Evolutionary conservation across 2,329 filamentous ascomycete genomes (phyloP), one percentile per base, ranked within the genome.

Genomic region (Phaeoacremonium minimum): DNA sequence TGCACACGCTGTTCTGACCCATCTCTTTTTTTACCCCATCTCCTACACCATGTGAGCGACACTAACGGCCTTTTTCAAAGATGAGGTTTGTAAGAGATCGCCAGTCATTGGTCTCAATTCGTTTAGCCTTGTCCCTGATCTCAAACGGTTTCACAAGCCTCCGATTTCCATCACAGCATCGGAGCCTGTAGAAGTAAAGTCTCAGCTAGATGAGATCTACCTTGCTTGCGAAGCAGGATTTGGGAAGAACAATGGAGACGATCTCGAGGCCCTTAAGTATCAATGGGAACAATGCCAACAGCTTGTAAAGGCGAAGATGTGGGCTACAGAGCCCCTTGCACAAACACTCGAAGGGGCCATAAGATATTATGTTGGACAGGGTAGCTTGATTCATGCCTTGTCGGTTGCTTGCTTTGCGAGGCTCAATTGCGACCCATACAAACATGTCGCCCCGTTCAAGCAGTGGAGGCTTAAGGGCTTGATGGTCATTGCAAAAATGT

Each of bases 241-340:
- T 6, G 15, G 42, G 15, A 12, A 31, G 35, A 13, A 33, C 29
- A 17, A 41, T 33, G 18, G 29, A 41, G n/a, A 39, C 44, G 4
- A 22, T 37, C 29, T 39, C 33, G 13, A 28, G 26, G 14, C 52
- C n/a, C 49, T 69, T 11, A 43, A 51, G 7, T 46, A 44, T 15
- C 53, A 57, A 36, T 71, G 66, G 63, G 35, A 48, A 16, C 35
- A 52, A 19, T 67, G 66, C 47, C 48, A 50, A 37, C 59, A 57
- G 14, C 60, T 73, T 16, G 48, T 60, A 11, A 37, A 53, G 7
- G 55, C 57, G 15, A 42, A 43, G 2, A 51, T 68, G 37, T 76
- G 67, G 66, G 73, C 73, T 5, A 50, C 69, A 29, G 66, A 73
- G 38, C 75, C 74, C 3, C 46, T 77, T 9, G 58, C 63, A 2